A percentile compares a stretch with the other conserved stretches of the same genome.
Evolutionary conservation across 495 filamentous ascomycete species (phyloP).

Genomic region (Hypoxylon intermedium): DNA sequence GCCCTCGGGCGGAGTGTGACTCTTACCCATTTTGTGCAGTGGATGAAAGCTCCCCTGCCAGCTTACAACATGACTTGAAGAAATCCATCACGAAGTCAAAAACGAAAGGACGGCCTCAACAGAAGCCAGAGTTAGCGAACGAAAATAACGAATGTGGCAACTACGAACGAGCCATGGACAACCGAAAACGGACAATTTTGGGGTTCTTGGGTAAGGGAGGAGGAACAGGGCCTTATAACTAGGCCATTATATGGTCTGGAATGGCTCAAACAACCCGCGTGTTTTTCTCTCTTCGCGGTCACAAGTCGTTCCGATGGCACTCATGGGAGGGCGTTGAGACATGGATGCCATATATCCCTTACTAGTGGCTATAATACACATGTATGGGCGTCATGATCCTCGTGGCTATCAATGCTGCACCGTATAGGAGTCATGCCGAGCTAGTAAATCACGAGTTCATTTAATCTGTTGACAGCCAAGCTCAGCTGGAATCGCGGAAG

Average conservation of each 20-base stretch:
- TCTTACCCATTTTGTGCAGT: conserved; percentile 38
- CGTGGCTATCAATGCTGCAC: not conserved
- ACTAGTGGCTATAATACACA: conserved; percentile 6
- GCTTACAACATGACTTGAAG: conserved; percentile 11
- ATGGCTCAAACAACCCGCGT: not conserved
- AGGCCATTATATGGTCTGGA: conserved; percentile 22
- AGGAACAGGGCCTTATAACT: conserved; percentile 13
- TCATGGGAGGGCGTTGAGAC: conserved; percentile 10
- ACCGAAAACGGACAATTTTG: conserved; percentile 1
- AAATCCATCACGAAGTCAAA: conserved; percentile 27
- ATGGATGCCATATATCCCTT: conserved; percentile 18
- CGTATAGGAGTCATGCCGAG: not conserved
- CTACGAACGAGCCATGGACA: conserved; percentile 1
- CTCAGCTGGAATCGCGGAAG: not conserved
- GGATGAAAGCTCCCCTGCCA: conserved; percentile 18
- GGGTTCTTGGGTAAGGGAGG: not conserved
- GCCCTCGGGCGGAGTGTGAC: not conserved
- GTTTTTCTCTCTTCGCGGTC: not conserved
- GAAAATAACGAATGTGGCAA: not conserved
- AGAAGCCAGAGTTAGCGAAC: conserved; percentile 17
- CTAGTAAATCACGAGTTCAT: not conserved
- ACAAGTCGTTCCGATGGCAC: conserved; percentile 2
- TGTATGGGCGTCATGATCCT: not conserved
- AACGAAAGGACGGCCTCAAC: conserved; percentile 34
- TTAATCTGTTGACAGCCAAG: not conserved